A percentile compares a stretch with the other conserved stretches of the same genome.
phyloP scores from a whole-genome alignment of 106 monocot species.

The Xerophyta viscosa region DNA sequence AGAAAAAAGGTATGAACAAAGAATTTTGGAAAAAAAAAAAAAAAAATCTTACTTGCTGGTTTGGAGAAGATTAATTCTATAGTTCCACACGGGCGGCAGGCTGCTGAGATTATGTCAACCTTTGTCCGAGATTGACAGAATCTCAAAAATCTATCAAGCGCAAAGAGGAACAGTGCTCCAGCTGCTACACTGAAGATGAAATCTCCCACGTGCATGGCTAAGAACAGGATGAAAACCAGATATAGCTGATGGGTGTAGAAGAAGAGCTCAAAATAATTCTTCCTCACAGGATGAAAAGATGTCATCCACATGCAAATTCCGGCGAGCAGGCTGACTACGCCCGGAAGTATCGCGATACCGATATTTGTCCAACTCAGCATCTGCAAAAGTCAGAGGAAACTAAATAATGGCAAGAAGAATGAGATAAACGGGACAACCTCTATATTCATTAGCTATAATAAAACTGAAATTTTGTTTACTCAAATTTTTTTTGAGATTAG shows the following conservation, averaged over 20 bases:
- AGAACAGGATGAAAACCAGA: conserved; percentile 69
- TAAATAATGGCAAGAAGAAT: background rate
- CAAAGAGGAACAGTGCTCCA: conserved; percentile 73
- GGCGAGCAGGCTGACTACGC: conserved; percentile 69
- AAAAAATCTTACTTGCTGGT: conserved; percentile 50
- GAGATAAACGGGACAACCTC: too few relatives aligned
- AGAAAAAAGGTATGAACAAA: too few relatives aligned
- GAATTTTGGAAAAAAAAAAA: too few relatives aligned
- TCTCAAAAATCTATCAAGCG: conserved; percentile 62
- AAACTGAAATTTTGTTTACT: too few relatives aligned
- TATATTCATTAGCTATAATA: too few relatives aligned
- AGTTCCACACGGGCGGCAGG: conserved; percentile 81
- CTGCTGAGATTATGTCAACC: conserved; percentile 67
- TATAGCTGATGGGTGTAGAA: conserved; percentile 97
- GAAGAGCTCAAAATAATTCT: conserved; percentile 66
- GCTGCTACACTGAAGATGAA: conserved; percentile 59
- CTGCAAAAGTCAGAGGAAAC: conserved; percentile 17
- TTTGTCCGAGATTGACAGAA: conserved; percentile 68
- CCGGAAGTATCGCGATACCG: conserved; percentile 70
- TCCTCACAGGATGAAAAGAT: conserved; percentile 57
- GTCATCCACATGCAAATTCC: conserved; percentile 91
- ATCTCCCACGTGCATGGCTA: conserved; percentile 84
- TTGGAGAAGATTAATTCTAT: conserved; percentile 76
- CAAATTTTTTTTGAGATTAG: too few relatives aligned
- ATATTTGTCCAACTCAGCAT: conserved; percentile 53